phyloP scores from a whole-genome alignment of 108 stramenopile genomes.

The Cyclotella atomus region DNA sequence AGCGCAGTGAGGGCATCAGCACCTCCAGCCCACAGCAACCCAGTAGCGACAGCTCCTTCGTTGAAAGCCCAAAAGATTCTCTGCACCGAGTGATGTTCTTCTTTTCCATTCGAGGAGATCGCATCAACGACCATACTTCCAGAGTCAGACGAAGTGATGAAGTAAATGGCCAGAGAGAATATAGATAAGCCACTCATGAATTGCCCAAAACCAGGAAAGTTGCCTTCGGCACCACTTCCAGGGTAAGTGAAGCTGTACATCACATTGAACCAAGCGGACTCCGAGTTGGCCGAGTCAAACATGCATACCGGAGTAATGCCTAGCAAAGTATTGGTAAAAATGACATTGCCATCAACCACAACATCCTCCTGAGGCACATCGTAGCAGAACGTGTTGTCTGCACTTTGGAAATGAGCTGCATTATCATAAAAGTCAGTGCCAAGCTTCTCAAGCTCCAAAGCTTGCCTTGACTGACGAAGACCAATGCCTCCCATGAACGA shows the following conservation, averaged over 20 bases:
- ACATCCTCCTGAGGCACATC: slow-evolving; percentile 58
- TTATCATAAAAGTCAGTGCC: slow-evolving; percentile 29
- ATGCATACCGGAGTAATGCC: slow-evolving; percentile 56
- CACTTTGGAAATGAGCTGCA: slow-evolving; percentile 31
- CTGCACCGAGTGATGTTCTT: slow-evolving; percentile 61
- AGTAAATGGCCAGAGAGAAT: slow-evolving; percentile 56
- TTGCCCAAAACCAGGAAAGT: slow-evolving; percentile 38
- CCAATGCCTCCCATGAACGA: slow-evolving; percentile 63
- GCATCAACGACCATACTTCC: slow-evolving; percentile 70
- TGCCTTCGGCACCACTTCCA: slow-evolving; percentile 38
- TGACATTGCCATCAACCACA: slow-evolving; percentile 17
- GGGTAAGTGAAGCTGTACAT: slow-evolving; percentile 56
- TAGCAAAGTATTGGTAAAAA: slow-evolving; percentile 45
- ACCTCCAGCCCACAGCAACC: slow-evolving; percentile 55
- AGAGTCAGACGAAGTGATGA: slow-evolving; percentile 73
- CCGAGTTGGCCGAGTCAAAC: slow-evolving; percentile 32
- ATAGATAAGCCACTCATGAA: slow-evolving; percentile 52
- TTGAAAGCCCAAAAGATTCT: slow-evolving; percentile 74
- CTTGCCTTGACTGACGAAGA: slow-evolving; percentile 59
- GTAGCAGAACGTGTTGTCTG: slow-evolving; percentile 39
- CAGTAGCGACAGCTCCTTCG: slow-evolving; percentile 61
- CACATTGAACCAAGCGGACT: slow-evolving; percentile 59
- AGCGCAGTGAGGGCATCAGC: slow-evolving; percentile 50
- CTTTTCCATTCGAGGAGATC: slow-evolving; percentile 58
- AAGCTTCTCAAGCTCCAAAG: slow-evolving; percentile 42